Evolutionary conservation across 208 protist genomes (phyloP).

Genomic region (Histomonas meleagridis): DNA sequence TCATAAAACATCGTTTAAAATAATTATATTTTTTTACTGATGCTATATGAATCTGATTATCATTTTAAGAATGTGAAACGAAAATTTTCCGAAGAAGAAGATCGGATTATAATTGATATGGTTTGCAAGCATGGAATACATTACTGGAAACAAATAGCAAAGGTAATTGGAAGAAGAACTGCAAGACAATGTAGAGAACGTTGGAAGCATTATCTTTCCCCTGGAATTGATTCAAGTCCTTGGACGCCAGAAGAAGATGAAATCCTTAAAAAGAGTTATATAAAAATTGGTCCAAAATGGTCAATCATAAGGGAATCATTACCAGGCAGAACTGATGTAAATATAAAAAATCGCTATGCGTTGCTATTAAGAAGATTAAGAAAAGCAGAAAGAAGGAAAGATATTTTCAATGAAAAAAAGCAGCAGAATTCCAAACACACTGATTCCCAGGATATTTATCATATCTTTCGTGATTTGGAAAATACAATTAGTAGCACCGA

Average conservation of each 20-base stretch:
- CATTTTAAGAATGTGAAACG: neutral
- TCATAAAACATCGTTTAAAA: no score
- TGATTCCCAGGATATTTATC: no score
- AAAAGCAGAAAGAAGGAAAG: no score
- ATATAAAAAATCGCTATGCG: neutral
- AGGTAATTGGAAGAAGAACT: neutral
- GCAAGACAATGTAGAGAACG: neutral
- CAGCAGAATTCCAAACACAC: no score
- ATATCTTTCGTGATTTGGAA: no score
- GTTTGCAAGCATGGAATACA: neutral
- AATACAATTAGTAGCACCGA: no score
- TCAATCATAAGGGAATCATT: neutral
- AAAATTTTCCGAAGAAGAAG: constrained; percentile 1
- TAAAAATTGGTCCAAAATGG: constrained; percentile 16
- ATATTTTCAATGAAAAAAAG: no score
- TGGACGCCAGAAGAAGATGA: constrained; percentile 27
- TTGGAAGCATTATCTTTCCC: constrained; percentile 1
- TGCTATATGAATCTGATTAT: no score
- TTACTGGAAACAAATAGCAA: neutral
- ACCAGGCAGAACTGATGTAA: neutral
- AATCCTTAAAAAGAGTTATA: neutral
- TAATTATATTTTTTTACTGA: no score
- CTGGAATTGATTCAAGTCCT: neutral
- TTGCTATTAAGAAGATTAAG: neutral
- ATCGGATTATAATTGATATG: neutral